phyloP scores from a whole-genome alignment of 345 rosid species.

The Eucalyptus regnans region DNA sequence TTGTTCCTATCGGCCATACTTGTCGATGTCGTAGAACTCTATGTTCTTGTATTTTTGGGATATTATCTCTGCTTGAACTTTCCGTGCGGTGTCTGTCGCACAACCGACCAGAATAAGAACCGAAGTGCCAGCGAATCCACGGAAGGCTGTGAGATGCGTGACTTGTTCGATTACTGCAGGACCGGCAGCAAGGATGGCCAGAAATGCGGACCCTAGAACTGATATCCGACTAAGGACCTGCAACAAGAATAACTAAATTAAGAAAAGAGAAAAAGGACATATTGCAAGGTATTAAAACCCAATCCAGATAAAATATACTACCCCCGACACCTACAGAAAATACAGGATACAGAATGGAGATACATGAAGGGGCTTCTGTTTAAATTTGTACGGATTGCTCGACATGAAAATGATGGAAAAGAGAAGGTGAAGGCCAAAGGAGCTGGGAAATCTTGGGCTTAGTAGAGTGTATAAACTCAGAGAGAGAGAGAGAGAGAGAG shows the following conservation, averaged over 20 bases:
- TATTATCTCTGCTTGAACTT: conserved; percentile 92
- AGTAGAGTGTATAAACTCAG: not conserved
- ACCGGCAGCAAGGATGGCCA: conserved; percentile 96
- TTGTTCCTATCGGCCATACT: conserved; percentile 6
- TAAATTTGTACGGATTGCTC: not conserved
- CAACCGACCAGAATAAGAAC: conserved; percentile 99
- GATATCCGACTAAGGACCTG: conserved; percentile 97
- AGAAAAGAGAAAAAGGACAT: not conserved
- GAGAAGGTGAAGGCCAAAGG: not conserved
- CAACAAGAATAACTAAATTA: not conserved
- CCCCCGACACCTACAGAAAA: not conserved
- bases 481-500: not conserved
- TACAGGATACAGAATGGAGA: not conserved
- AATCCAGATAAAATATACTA: not conserved
- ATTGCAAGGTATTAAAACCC: not conserved
- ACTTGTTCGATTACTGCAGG: conserved; percentile 81
- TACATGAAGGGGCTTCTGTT: not conserved
- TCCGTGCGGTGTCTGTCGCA: conserved; percentile 95
- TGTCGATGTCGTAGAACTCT: conserved; percentile 75
- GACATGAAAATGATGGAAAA: not conserved
- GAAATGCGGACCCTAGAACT: conserved; percentile 75
- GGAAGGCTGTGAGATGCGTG: conserved; percentile 91
- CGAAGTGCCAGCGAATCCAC: conserved; percentile 98
- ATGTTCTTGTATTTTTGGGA: conserved; percentile 94
- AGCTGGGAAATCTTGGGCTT: too few species aligned